Evolutionary conservation across 2,329 filamentous ascomycete species (phyloP).

Genomic region (Scedosporium apiospermum): DNA sequence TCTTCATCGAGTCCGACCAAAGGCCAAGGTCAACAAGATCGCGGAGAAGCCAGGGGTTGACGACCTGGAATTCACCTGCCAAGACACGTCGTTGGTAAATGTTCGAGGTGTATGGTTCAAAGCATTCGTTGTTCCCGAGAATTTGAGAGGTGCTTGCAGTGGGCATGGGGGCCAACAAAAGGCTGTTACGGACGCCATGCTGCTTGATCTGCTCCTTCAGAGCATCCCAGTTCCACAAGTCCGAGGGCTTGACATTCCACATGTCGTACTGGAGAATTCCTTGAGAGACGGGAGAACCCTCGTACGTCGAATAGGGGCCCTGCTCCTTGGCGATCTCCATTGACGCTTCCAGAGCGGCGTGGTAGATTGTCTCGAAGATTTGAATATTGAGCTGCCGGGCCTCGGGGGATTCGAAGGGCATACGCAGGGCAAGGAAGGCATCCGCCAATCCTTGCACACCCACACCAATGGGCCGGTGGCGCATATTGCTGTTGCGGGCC

Average conservation of each 20-base stretch:
- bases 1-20: constrained; percentile 99
- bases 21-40: constrained; percentile 95
- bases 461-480: constrained; percentile 89
- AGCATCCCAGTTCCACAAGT: constrained; percentile 91
- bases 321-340: constrained; percentile 74
- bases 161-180: constrained; percentile 94
- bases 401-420: constrained; percentile 95
- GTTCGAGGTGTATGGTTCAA: constrained; percentile 99
- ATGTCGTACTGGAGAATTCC: constrained; percentile 97
- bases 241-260: constrained; percentile 89
- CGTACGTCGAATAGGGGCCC: constrained; percentile 81
- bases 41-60: constrained; percentile 98
- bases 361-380: constrained; percentile 99
- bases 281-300: constrained; percentile 88
- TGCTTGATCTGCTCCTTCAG: constrained; percentile 88
- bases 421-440: constrained; percentile 90
- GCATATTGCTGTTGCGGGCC: constrained; percentile 92
- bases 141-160: constrained; percentile 97
- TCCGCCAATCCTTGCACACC: constrained; percentile 97
- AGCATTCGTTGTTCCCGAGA: constrained; percentile 98
- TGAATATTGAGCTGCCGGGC: constrained; percentile 91
- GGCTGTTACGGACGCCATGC: constrained; percentile 88
- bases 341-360: constrained; percentile 84
- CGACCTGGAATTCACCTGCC: constrained; percentile 97
- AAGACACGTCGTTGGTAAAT: constrained; percentile 98